phyloP scores from a whole-genome alignment of 148 eudicot genomes.

The Linanthus parryae region DNA sequence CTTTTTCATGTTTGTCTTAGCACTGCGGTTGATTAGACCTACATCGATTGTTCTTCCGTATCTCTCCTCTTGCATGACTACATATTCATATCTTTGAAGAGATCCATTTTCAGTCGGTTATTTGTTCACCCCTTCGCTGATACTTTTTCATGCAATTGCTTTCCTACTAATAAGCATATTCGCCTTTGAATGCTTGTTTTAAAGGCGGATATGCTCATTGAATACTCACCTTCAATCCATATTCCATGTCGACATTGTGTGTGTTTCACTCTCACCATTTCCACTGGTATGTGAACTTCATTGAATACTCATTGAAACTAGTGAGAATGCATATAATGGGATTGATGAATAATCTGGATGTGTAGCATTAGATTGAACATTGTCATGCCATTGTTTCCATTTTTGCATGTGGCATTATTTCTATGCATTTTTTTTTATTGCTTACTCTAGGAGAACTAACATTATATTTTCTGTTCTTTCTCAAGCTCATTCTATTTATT shows the following conservation, averaged over 20 bases:
- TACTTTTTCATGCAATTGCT: too few species aligned
- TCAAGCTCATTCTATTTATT: constrained; percentile 2
- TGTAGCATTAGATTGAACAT: background rate
- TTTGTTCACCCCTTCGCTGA: too few species aligned
- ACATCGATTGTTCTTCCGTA: background rate
- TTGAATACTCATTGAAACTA: background rate
- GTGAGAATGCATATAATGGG: background rate
- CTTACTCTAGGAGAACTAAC: too few species aligned
- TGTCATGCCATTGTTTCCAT: background rate
- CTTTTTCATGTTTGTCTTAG: too few species aligned
- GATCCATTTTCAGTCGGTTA: too few species aligned
- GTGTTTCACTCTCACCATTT: background rate
- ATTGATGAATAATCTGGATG: background rate
- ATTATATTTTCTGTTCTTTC: too few species aligned
- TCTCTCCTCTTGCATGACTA: background rate
- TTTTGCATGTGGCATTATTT: too few species aligned
- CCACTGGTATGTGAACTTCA: background rate
- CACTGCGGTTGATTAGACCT: too few species aligned
- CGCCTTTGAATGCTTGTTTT: background rate
- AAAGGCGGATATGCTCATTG: background rate
- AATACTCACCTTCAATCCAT: background rate
- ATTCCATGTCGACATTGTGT: too few species aligned
- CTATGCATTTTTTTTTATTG: too few species aligned
- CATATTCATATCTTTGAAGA: background rate
- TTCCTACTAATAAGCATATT: too few species aligned